Percentiles rank a stretch among this genome's conserved stretches.
phyloP scores from a whole-genome alignment of 352 stramenopile genomes.

The Globisporangium nagaii region DNA sequence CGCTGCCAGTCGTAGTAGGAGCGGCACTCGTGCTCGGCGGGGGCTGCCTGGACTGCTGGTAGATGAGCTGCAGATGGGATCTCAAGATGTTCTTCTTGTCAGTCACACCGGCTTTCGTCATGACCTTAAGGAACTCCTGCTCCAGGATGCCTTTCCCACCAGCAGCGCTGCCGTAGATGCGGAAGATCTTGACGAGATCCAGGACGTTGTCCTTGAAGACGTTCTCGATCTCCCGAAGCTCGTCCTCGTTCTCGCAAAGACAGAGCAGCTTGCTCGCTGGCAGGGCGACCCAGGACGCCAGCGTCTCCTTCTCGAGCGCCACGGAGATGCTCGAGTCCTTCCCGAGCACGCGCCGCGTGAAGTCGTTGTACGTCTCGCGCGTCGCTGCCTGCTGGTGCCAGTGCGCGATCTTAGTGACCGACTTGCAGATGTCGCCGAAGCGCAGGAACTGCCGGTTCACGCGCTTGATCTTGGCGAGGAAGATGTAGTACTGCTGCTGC shows the following conservation, averaged over 20 bases:
- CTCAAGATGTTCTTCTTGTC: slow-evolving; percentile 80
- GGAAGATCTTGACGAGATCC: slow-evolving; percentile 77
- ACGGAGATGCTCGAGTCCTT: slow-evolving; percentile 74
- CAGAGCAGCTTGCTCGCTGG: slow-evolving; percentile 37
- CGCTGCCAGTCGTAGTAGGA: not conserved
- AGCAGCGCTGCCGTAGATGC: slow-evolving; percentile 57
- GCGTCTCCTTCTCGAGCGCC: slow-evolving; percentile 60
- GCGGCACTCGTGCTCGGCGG: not conserved
- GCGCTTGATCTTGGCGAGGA: slow-evolving; percentile 59
- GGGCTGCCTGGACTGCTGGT: slow-evolving; percentile 52
- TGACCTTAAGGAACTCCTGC: slow-evolving; percentile 81
- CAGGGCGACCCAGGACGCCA: slow-evolving; percentile 54
- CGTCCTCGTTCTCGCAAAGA: slow-evolving; percentile 58
- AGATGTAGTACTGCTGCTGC: slow-evolving; percentile 74
- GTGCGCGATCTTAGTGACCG: slow-evolving; percentile 39
- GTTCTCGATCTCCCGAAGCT: slow-evolving; percentile 51
- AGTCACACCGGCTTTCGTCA: slow-evolving; percentile 67
- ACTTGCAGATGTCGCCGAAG: slow-evolving; percentile 50
- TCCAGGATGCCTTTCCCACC: slow-evolving; percentile 69
- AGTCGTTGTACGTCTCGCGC: slow-evolving; percentile 60
- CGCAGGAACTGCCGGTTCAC: slow-evolving; percentile 55
- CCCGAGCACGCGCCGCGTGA: slow-evolving; percentile 50
- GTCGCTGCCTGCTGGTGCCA: slow-evolving; percentile 44
- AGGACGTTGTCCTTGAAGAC: slow-evolving; percentile 75
- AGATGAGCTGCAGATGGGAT: slow-evolving; percentile 68